Conservation (phyloP, 306 rosid species). For the Lagenaria siceraria region DNA sequence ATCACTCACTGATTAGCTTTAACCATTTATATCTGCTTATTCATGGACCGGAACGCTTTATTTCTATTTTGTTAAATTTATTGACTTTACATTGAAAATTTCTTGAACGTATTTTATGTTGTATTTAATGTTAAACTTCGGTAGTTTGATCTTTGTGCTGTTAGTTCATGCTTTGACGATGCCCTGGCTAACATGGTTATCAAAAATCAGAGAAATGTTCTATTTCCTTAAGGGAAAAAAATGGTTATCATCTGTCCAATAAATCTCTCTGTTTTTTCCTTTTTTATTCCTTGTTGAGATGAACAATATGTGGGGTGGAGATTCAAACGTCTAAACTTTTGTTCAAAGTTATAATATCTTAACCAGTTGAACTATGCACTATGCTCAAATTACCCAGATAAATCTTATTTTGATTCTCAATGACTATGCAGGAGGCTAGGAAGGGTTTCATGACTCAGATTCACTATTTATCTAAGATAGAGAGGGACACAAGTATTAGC, state of each 20-base stretch:
- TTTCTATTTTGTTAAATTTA: not conserved
- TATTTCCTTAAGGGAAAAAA: not conserved
- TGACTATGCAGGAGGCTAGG: constrained; percentile 62
- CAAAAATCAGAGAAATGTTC: not conserved
- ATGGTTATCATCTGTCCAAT: not conserved
- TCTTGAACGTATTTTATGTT: not conserved
- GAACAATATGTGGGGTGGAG: not conserved
- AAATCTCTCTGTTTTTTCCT: no score
- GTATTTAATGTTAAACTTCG: not conserved
- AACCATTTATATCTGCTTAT: not conserved
- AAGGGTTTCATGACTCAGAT: constrained; percentile 71
- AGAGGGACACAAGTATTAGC: constrained; percentile 74
- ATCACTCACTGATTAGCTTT: not conserved
- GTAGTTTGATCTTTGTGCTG: not conserved
- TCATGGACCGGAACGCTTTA: not conserved
- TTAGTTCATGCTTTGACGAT: not conserved
- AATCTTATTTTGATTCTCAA: not conserved
- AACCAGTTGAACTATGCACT: no score
- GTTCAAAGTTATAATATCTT: no score
- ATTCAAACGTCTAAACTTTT: no score
- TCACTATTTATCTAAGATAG: constrained; percentile 39
- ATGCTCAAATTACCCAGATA: not conserved
- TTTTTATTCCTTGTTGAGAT: not conserved
- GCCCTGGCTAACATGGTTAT: not conserved
- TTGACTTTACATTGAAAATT: not conserved